Evolutionary conservation across 495 filamentous ascomycete genomes (phyloP).

Genomic region (Penicillium atrosanguineum): DNA sequence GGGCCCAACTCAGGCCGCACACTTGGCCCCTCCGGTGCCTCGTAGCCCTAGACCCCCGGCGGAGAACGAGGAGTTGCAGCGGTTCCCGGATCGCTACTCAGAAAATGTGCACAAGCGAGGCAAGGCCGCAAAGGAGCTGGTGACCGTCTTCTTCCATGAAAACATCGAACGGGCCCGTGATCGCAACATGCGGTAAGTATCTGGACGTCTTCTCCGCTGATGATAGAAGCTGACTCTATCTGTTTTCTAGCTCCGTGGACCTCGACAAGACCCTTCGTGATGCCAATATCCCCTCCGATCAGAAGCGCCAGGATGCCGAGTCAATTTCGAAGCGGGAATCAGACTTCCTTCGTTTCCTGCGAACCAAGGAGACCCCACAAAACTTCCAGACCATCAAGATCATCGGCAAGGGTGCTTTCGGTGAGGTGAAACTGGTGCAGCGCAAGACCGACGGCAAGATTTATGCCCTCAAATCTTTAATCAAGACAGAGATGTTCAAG

Average conservation of each 20-base stretch:
- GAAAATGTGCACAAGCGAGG: conserved; percentile 76
- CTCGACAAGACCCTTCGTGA: conserved; percentile 80
- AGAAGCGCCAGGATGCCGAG: conserved; percentile 75
- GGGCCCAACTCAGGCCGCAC: conserved; percentile 59
- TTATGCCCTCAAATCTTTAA: conserved; percentile 95
- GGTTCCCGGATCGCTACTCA: conserved; percentile 74
- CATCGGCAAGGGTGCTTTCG: conserved; percentile 98
- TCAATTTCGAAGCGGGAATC: conserved; percentile 80
- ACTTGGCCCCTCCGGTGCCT: conserved; percentile 64
- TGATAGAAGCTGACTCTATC: conserved; percentile 1
- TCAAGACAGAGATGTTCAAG: conserved; percentile 99
- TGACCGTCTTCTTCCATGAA: conserved; percentile 91
- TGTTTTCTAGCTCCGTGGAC: conserved; percentile 69
- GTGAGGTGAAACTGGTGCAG: conserved; percentile 95
- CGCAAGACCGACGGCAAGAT: conserved; percentile 96
- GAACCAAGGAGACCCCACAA: conserved; percentile 84
- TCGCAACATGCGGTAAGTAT: conserved; percentile 78
- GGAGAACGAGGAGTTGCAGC: conserved; percentile 55
- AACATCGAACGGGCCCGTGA: conserved; percentile 89
- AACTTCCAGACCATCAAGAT: conserved; percentile 97
- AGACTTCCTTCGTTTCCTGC: conserved; percentile 87
- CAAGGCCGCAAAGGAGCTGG: conserved; percentile 59
- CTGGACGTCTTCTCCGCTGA: not conserved
- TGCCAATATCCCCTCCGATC: conserved; percentile 65
- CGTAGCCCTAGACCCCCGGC: conserved; percentile 41